Percentiles rank a stretch among this genome's conserved stretches.
These are phyloP conservation scores for Leccinum olivaceopallidum DNA, from an alignment of 768 basidiomycete species.

Conservation along the genomic window DNA sequence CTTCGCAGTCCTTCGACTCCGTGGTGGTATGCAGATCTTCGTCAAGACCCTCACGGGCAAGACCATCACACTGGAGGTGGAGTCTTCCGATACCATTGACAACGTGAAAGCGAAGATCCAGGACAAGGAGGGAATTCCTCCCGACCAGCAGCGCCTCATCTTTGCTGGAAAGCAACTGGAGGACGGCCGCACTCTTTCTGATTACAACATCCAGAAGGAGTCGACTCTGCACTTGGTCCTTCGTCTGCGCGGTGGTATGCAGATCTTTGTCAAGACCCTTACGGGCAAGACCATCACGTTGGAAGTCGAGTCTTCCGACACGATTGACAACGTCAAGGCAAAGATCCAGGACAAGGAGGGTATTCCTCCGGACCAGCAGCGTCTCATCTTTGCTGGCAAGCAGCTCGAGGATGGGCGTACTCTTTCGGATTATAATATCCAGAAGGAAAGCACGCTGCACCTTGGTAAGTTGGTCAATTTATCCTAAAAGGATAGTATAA, in stretches of 20 bases:
- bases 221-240: conserved; percentile 75
- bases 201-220: conserved; percentile 86
- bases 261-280: conserved; percentile 70
- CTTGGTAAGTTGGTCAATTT: conserved; percentile 34
- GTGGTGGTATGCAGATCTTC: conserved; percentile 91
- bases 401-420: conserved; percentile 79
- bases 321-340: conserved; percentile 75
- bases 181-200: conserved; percentile 85
- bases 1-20: conserved; percentile 66
- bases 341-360: conserved; percentile 84
- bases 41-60: conserved; percentile 89
- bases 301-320: conserved; percentile 75
- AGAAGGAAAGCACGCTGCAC: conserved; percentile 73
- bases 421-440: conserved; percentile 75
- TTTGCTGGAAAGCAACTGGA: conserved; percentile 96
- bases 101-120: conserved; percentile 85
- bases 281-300: conserved; percentile 79
- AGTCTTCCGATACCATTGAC: conserved; percentile 92
- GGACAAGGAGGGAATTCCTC: conserved; percentile 79
- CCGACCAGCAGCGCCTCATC: conserved; percentile 87
- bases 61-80: conserved; percentile 92
- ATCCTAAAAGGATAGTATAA: rapidly evolving
- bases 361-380: conserved; percentile 77
- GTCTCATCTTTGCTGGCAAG: conserved; percentile 80
- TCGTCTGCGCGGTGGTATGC: conserved; percentile 71